Base-by-base conservation (phyloP, 2,329 filamentous ascomycete genomes). In the Hymenoscyphus infarciens region DNA sequence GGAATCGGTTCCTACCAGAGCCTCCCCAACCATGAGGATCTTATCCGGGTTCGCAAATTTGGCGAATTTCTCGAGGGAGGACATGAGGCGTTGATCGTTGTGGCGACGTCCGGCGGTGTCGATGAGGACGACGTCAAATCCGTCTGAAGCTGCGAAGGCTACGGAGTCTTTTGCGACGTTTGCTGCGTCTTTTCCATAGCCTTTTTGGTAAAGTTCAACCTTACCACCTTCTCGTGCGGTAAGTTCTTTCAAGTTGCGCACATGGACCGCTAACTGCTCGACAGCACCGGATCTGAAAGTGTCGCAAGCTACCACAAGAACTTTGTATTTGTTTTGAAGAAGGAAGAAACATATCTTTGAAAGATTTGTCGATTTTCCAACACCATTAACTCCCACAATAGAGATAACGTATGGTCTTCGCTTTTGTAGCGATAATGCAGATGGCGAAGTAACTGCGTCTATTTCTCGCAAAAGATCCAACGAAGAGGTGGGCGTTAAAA, bases 271-370 rank as follows among this genome's bases (percentile, higher is more conserved):
- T 11, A 99, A 84, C 77, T 99, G 95, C 79, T 99, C 95, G 59
- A 99, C 96, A 45, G 95, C 95, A 38, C 95, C 95, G 10, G 92
- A 97, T 68, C 95, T 90, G 83, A 99, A 99, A 2, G 95, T 99
- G 76, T 99, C 94, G 70, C 91, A 95, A 10, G 95, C 94, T 15
- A 92, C 94, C 68, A 99, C 91, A 62, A 99, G 84, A 16, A 99
- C 92, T 73, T 90, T 90, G 81, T 97, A 96, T 75, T 96, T 93
- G 81, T 99, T 99, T 77, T 99, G 94, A 35, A 99, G 82, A 42
- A 99, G 82, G 80, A 99, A 99, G 79, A 95, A 99, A 76, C 93
- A 96, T 69, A 99, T 97, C 77, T 99, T 99, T 76, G 91, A 94
- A 42, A 99, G 82, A 74, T 97, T 98, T 59, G 95, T 99, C 16